phyloP scores from a whole-genome alignment of 2,329 filamentous ascomycete species.

The Pseudogymnoascus sp. region DNA sequence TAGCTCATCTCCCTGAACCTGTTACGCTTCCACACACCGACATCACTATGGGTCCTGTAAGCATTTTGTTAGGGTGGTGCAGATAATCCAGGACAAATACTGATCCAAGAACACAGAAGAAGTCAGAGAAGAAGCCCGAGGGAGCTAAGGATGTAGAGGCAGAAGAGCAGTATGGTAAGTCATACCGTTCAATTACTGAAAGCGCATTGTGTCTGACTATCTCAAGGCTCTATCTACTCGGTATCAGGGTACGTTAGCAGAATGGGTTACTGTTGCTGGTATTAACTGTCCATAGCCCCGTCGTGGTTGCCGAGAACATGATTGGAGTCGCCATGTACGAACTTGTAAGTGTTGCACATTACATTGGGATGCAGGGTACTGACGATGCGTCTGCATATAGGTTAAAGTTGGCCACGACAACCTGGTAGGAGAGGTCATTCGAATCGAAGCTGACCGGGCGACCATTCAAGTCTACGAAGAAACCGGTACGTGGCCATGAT shows the following conservation, averaged over 20 bases:
- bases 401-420: slow-evolving; percentile 88
- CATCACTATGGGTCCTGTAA: slow-evolving; percentile 31
- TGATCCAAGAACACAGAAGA: slow-evolving; percentile 3
- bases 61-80: slow-evolving; percentile 10
- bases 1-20: background rate
- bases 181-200: slow-evolving; percentile 14
- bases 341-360: slow-evolving; percentile 57
- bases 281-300: slow-evolving; percentile 55
- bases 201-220: slow-evolving; percentile 18
- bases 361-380: slow-evolving; percentile 16
- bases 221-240: slow-evolving; percentile 58
- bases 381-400: slow-evolving; percentile 43
- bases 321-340: slow-evolving; percentile 99
- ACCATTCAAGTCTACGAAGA: slow-evolving; percentile 99
- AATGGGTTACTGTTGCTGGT: slow-evolving; percentile 9
- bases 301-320: slow-evolving; percentile 97
- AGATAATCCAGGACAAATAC: background rate
- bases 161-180: slow-evolving; percentile 51
- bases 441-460: slow-evolving; percentile 90
- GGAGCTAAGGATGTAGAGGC: slow-evolving; percentile 37
- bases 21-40: slow-evolving; percentile 21
- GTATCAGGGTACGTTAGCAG: slow-evolving; percentile 50
- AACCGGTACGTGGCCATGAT: slow-evolving; percentile 59
- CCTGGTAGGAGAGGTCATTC: slow-evolving; percentile 95
- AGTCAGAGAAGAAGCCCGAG: slow-evolving; percentile 30